Conservation (phyloP, 495 filamentous ascomycete genomes). For the Bryoglossum gracile region DNA sequence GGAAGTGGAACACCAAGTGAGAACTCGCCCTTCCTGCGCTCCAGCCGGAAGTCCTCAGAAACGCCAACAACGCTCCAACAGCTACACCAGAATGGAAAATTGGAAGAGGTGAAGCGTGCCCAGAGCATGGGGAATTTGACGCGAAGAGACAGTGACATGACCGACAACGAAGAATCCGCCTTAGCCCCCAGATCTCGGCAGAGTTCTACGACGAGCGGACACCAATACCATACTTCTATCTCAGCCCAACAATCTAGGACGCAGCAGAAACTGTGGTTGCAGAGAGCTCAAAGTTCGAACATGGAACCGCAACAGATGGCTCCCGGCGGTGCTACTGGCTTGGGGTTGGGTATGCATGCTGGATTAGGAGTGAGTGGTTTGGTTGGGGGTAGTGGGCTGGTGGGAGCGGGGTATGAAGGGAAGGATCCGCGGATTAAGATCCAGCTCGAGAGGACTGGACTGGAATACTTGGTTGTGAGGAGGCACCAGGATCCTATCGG, state of each 20-base stretch:
- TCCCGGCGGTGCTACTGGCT: constrained; percentile 33
- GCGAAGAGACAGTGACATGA: constrained; percentile 23
- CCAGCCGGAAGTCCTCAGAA: not conserved
- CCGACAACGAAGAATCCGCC: constrained; percentile 34
- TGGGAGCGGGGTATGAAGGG: constrained; percentile 35
- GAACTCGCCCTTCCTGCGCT: constrained; percentile 20
- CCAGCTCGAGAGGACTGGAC: constrained; percentile 52
- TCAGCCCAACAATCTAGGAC: constrained; percentile 52
- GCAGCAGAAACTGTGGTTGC: constrained; percentile 65
- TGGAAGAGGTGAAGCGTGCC: constrained; percentile 27
- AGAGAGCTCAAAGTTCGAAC: constrained; percentile 57
- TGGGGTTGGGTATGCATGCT: constrained; percentile 15
- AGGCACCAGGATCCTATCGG: constrained; percentile 59
- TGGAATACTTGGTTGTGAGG: constrained; percentile 62
- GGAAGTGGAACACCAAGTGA: constrained; percentile 30
- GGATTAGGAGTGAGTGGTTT: constrained; percentile 20
- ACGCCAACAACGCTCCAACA: not conserved
- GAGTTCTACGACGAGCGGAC: constrained; percentile 15
- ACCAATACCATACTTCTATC: constrained; percentile 29
- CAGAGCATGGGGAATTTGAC: constrained; percentile 33
- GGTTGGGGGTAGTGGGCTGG: constrained; percentile 30
- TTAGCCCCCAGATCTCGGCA: constrained; percentile 30
- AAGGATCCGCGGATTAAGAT: constrained; percentile 47
- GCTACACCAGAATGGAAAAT: not conserved
- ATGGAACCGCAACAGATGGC: constrained; percentile 44